Evolutionary conservation across 225 moss, liverwort and hornwort species (phyloP), one percentile per base, ranked within the genome.

Genomic region (Bryoerythrophyllum caledonicum): DNA sequence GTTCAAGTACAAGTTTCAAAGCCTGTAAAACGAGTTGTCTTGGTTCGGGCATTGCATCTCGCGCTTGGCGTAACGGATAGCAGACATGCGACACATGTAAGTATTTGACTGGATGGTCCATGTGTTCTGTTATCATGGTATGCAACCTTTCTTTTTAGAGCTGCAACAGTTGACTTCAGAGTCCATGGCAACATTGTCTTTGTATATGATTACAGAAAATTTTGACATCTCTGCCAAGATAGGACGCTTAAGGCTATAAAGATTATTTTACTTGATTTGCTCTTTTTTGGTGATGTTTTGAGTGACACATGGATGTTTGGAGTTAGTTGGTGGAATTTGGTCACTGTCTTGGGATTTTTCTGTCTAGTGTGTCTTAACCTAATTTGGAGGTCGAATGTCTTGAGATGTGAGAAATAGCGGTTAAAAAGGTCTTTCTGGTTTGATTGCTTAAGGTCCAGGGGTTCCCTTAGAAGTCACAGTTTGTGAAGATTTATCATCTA

Each of bases 1-100:
- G 82, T 89, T 25, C 83, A 86, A 71, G 74, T 89, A n/a, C 84
- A 89, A 54, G 82, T 84, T 13, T 89, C 89, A 53, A 89, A 89
- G 72, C 89, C 86, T 15, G 80, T 89, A 53, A 86, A 89, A 74
- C 86, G 89, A 78, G 81, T 82, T 74, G 79, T 89, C 53, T 72
- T 89, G 74, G 77, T 84, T 79, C 83, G 89, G 72, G 89, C 89
- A 37, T 75, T 89, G 61, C 81, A 89, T 73, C 83, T 86, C 70
- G 86, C 86, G 20, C 76, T 89, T 67, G 86, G 86, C 72, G 63
- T 82, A 34, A 27, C 72, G 55, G 86, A 84, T 58, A 76, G 30
- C 34, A 76, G 32, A 79, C 65, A 74, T n/a, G 43, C 41, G 44
- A 27, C 79, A 56, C 78, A 68, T 79, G 86, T 81, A 74, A 41